Evolutionary conservation across 305 asterid species (phyloP).

Genomic region (Rubia occidens): DNA sequence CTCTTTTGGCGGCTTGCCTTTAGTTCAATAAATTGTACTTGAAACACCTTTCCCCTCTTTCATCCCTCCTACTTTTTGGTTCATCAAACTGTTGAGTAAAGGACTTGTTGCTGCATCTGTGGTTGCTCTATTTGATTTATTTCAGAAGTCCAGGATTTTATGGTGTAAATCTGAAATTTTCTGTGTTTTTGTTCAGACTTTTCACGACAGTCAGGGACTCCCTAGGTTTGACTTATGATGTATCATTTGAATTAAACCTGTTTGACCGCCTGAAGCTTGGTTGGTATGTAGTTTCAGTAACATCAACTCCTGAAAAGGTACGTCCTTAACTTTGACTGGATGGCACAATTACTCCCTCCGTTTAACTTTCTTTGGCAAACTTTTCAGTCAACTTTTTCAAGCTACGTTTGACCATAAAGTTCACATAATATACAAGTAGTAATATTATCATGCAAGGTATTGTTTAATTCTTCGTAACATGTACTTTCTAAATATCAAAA

Average conservation of each 20-base stretch:
- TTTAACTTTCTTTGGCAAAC: no score
- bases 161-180: neutral
- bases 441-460: no score
- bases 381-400: no score
- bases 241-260: conserved; percentile 89
- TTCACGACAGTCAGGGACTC: conserved; percentile 96
- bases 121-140: conserved; percentile 8
- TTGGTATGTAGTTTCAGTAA: conserved; percentile 94
- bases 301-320: conserved; percentile 98
- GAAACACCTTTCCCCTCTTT: neutral
- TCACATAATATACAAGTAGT: no score
- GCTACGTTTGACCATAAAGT: no score
- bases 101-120: neutral
- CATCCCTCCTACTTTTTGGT: neutral
- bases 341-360: conserved; percentile 3
- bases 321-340: conserved; percentile 14
- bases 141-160: conserved; percentile 1
- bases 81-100: neutral
- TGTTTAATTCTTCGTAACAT: no score
- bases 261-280: conserved; percentile 93
- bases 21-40: neutral
- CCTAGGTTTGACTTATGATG: conserved; percentile 94
- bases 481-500: no score
- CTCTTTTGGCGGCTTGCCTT: neutral
- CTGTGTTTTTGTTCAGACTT: conserved; percentile 44